Evolutionary conservation across 208 protist genomes (phyloP), one percentile per base, ranked within the genome.

Genomic region (Acanthamoeba divionensis): DNA sequence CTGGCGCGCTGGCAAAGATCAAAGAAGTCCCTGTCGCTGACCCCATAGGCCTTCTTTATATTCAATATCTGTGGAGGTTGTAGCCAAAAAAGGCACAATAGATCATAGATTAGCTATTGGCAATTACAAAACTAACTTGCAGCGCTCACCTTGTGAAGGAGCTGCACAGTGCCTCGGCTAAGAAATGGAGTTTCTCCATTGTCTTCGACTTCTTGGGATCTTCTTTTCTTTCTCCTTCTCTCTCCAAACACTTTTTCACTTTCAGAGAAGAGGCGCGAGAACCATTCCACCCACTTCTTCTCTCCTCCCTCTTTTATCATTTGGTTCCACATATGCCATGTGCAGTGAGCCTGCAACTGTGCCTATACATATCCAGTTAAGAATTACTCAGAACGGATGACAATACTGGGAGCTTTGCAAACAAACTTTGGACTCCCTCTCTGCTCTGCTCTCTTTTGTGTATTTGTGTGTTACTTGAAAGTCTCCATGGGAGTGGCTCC

Each of bases 251-350:
- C 54, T n/a, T 50, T 38, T n/a, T 77, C 67, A 47, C 67, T 77
- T 47, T 77, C 67, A 29, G 67, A 50, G 67, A 77, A 77, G 67
- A 77, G 67, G 33, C 33, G 41, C 2, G 67, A 77, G 33, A 77
- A 77, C 67, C 67, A 77, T 47, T 77, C 24, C 10, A 77, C 67
- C 67, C 67, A 77, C 38, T 77, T 77, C 67, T 77, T 38, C 41
- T 77, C 36, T 7, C 67, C 67, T 13, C 54, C 54, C 21, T 18
- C 21, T 10, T 50, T 77, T 21, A 77, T 47, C 67, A 77, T 77
- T 7, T 38, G 44, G 10, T 77, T 77, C 67, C 67, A 77, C 67
- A 77, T 77, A n/a, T 52, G 4, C 67, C 67, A 77, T 29, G 67
- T 77, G 10, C 67, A 77, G 29, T 77, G 54, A 15, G 36, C 67